Conservation (phyloP, 495 filamentous ascomycete species). For the Friedmanniomyces endolithicus region DNA sequence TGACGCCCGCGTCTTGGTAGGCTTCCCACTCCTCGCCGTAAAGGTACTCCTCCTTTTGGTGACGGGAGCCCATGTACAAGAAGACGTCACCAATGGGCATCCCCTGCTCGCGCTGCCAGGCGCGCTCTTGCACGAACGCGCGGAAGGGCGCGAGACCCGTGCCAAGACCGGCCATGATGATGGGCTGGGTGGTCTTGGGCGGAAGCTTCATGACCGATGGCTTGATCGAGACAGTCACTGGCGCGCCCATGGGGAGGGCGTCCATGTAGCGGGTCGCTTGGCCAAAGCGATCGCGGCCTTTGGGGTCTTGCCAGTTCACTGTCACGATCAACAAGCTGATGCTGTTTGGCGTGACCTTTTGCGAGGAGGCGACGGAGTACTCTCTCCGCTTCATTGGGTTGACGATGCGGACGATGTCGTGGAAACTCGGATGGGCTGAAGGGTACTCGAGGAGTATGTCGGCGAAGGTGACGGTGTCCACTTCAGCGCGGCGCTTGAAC, state of each 20-base stretch:
- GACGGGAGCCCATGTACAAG: slow-evolving; percentile 90
- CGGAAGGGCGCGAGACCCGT: slow-evolving; percentile 96
- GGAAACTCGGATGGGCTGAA: slow-evolving; percentile 79
- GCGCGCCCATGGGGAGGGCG: slow-evolving; percentile 54
- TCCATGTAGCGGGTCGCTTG: slow-evolving; percentile 84
- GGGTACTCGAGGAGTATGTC: slow-evolving; percentile 79
- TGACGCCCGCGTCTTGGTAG: slow-evolving; percentile 86
- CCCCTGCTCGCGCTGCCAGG: slow-evolving; percentile 89
- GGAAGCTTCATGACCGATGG: slow-evolving; percentile 97
- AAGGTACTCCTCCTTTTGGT: slow-evolving; percentile 96
- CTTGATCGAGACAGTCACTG: slow-evolving; percentile 85
- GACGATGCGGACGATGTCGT: slow-evolving; percentile 82
- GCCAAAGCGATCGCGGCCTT: slow-evolving; percentile 80
- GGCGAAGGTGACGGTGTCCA: slow-evolving; percentile 85
- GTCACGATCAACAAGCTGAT: slow-evolving; percentile 95
- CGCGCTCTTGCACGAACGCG: slow-evolving; percentile 94
- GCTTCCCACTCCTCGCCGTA: slow-evolving; percentile 99
- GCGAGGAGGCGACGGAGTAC: slow-evolving; percentile 93
- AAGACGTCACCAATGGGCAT: slow-evolving; percentile 88
- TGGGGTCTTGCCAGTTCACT: slow-evolving; percentile 84
- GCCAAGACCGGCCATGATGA: slow-evolving; percentile 99
- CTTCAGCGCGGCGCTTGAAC: slow-evolving; percentile 88
- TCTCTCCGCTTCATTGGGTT: slow-evolving; percentile 88
- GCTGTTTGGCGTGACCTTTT: slow-evolving; percentile 74
- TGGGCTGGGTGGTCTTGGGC: slow-evolving; percentile 64